These are phyloP conservation scores for Clarireedia sp. DNA, from an alignment of 2,329 filamentous ascomycete genomes.

Conservation along the genomic window DNA sequence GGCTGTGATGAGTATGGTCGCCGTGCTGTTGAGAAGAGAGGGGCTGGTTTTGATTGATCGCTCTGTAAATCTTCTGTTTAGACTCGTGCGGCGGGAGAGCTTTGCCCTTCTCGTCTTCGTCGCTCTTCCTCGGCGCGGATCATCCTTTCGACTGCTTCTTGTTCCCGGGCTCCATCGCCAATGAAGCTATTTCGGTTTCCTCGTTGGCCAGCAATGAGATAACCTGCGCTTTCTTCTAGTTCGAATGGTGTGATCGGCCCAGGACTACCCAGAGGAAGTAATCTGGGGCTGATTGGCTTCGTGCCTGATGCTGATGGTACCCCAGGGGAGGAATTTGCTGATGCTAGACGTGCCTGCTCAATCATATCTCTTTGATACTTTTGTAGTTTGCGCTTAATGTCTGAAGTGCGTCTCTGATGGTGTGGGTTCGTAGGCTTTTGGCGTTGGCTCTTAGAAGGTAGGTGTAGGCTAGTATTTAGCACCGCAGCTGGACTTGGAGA, in stretches of 20 bases:
- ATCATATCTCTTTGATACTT: slow-evolving; percentile 57
- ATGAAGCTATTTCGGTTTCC: background rate
- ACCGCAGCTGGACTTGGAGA: slow-evolving; percentile 13
- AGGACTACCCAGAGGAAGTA: slow-evolving; percentile 48
- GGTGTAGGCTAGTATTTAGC: slow-evolving; percentile 22
- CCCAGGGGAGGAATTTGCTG: slow-evolving; percentile 23
- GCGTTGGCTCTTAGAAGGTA: slow-evolving; percentile 25
- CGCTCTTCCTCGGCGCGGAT: slow-evolving; percentile 7
- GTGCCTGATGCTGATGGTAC: slow-evolving; percentile 21
- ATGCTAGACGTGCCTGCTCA: slow-evolving; percentile 44
- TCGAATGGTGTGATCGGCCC: slow-evolving; percentile 57
- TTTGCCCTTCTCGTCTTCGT: slow-evolving; percentile 6
- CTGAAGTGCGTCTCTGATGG: slow-evolving; percentile 36
- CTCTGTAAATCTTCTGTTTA: background rate
- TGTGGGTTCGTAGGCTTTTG: slow-evolving; percentile 27
- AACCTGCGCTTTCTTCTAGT: slow-evolving; percentile 34
- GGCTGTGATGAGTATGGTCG: background rate
- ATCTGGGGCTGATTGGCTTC: slow-evolving; percentile 42
- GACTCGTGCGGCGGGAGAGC: slow-evolving; percentile 3
- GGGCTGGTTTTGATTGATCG: too few relatives aligned
- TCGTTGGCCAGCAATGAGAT: slow-evolving; percentile 21
- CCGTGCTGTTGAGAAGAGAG: too few relatives aligned
- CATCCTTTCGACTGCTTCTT: slow-evolving; percentile 5
- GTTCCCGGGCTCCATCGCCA: slow-evolving; percentile 5
- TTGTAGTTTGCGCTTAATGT: slow-evolving; percentile 44